Conservation (phyloP, 2,329 filamentous ascomycete genomes). For the Colletotrichum sojae region DNA sequence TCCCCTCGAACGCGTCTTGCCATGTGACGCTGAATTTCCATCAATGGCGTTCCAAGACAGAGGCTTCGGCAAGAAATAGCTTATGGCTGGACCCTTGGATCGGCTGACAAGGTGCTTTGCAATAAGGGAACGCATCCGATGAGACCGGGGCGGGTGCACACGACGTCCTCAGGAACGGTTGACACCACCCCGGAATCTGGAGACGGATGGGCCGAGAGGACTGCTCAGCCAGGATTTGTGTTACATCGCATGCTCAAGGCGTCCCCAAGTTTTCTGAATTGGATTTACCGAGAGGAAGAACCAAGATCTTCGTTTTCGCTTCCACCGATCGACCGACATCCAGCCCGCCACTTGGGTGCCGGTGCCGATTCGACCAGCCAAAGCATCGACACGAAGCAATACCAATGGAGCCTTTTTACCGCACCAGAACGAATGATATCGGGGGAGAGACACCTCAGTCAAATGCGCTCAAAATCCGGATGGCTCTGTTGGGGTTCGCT, state of each 20-base stretch:
- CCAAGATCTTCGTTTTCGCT: slow-evolving; percentile 19
- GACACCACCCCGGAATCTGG: slow-evolving; percentile 10
- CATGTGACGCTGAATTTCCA: slow-evolving; percentile 23
- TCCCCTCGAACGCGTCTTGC: slow-evolving; percentile 20
- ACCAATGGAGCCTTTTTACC: too few species aligned
- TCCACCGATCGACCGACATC: slow-evolving; percentile 11
- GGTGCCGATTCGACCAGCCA: background rate
- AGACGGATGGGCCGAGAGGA: slow-evolving; percentile 6
- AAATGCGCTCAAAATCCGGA: background rate
- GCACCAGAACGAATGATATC: background rate
- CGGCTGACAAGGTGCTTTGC: slow-evolving; percentile 17
- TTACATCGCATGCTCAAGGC: slow-evolving; percentile 19
- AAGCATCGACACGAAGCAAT: background rate
- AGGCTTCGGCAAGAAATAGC: background rate
- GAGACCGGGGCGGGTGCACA: slow-evolving; percentile 15
- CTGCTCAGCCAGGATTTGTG: slow-evolving; percentile 3
- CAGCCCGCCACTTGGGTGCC: background rate
- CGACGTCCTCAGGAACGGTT: background rate
- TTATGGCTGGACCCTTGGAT: slow-evolving; percentile 23
- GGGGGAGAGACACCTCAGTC: background rate
- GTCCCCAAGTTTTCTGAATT: background rate
- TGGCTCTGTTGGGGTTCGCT: slow-evolving; percentile 4
- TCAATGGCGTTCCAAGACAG: slow-evolving; percentile 26
- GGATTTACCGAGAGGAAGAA: background rate
- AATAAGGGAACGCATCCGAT: slow-evolving; percentile 17